A percentile compares a stretch with the other conserved stretches of the same genome.
Conservation (phyloP, 805 yeast species). For the Saccharomycopsis javanensis region DNA sequence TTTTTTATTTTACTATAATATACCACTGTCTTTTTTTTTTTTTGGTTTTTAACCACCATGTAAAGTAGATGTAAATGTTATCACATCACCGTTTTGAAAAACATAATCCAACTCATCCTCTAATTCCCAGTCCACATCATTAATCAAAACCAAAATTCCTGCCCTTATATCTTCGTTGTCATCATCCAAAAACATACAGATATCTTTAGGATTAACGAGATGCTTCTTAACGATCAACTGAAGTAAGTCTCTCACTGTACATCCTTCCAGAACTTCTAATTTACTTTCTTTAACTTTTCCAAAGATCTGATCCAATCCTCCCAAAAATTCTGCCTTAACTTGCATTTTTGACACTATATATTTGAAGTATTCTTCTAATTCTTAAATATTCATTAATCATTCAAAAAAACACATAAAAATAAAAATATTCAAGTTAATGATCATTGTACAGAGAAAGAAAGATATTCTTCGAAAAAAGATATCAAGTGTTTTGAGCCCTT, state of each 20-base stretch:
- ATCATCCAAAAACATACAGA: constrained; percentile 18
- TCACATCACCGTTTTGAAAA: constrained; percentile 64
- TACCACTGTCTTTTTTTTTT: too few species aligned
- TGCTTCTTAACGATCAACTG: constrained; percentile 13
- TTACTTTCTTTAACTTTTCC: constrained; percentile 10
- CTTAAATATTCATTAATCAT: neutral
- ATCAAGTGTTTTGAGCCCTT: constrained; percentile 1
- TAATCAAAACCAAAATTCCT: constrained; percentile 82
- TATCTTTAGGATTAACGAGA: constrained; percentile 9
- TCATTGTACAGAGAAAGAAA: neutral
- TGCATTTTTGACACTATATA: neutral
- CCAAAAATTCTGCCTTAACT: constrained; percentile 18
- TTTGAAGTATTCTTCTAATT: neutral
- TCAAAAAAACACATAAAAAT: neutral
- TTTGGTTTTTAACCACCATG: constrained; percentile 95
- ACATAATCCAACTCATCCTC: constrained; percentile 80
- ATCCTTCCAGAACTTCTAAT: constrained; percentile 6
- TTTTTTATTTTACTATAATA: too few species aligned
- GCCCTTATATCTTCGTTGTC: constrained; percentile 41
- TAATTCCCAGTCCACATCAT: constrained; percentile 95
- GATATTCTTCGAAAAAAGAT: neutral
- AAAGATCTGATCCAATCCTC: constrained; percentile 19
- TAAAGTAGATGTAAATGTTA: constrained; percentile 84
- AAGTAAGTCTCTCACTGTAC: constrained; percentile 10
- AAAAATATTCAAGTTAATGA: neutral